These are phyloP conservation scores for Planoprotostelium fungivorum DNA, from an alignment of 78 protist genomes.

Conservation along the genomic window DNA sequence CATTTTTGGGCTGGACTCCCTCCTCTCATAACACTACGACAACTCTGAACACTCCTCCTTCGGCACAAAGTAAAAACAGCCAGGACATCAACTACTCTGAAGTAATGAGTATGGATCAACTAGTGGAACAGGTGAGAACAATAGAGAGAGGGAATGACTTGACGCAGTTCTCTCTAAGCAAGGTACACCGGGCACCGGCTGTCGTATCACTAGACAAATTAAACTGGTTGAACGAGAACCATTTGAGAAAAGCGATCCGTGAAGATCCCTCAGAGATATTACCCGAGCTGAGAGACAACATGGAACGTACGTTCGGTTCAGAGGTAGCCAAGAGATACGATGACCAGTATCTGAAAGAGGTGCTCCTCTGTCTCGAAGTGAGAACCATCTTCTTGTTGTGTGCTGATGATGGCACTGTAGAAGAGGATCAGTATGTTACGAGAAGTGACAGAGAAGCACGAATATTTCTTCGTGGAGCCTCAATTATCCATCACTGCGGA, in stretches of 20 bases:
- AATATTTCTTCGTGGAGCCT: background rate
- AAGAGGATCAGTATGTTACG: background rate
- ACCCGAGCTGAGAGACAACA: background rate
- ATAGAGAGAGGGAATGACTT: background rate
- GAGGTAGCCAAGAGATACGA: background rate
- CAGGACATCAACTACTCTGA: conserved; percentile 20
- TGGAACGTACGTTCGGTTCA: background rate
- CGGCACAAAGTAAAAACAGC: background rate
- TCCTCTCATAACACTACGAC: background rate
- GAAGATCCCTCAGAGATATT: conserved; percentile 7
- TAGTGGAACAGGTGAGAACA: conserved; percentile 26
- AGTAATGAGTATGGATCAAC: conserved; percentile 17
- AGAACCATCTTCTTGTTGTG: background rate
- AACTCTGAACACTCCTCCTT: too few species aligned
- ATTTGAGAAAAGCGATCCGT: conserved; percentile 27
- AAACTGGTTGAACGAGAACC: conserved; percentile 51
- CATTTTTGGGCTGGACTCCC: conserved; percentile 67
- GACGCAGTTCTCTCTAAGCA: background rate
- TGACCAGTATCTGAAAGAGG: conserved; percentile 17
- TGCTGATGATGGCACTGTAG: background rate
- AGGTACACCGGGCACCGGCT: conserved; percentile 36
- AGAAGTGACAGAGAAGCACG: background rate
- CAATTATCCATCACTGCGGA: background rate
- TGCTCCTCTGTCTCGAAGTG: conserved; percentile 43
- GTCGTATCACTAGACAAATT: conserved; percentile 51